These are phyloP conservation scores for Xylaria sp. DNA, from an alignment of 495 filamentous ascomycete species.

Conservation along the genomic window DNA sequence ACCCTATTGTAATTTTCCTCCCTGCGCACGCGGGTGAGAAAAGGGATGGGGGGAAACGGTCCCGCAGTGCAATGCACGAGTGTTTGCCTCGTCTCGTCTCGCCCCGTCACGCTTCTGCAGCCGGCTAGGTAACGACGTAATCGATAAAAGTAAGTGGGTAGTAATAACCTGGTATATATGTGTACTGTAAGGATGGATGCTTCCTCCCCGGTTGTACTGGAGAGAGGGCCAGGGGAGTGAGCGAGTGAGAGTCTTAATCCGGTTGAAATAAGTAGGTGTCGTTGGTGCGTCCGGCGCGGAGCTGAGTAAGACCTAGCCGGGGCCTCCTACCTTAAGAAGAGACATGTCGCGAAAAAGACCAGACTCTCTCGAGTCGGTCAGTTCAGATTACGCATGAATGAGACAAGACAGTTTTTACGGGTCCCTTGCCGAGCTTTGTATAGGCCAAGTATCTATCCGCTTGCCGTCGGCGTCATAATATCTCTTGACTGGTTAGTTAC, in stretches of 20 bases:
- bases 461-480: background rate
- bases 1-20: background rate
- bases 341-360: conserved; percentile 8
- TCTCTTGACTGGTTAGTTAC: background rate
- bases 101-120: background rate
- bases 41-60: background rate
- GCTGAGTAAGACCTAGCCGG: conserved; percentile 22
- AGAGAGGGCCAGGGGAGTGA: background rate
- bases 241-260: no score
- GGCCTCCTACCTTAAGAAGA: conserved; percentile 5
- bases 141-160: background rate
- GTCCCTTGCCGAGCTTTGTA: background rate
- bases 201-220: background rate
- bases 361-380: background rate
- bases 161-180: background rate
- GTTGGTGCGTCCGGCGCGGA: conserved; percentile 9
- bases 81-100: conserved; percentile 16
- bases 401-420: background rate
- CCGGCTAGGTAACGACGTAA: background rate
- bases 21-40: background rate
- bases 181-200: background rate
- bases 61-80: conserved; percentile 4
- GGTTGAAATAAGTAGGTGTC: background rate
- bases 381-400: conserved; percentile 9
- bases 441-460: background rate